A percentile compares a stretch with the other conserved stretches of the same genome.
Evolutionary conservation across 345 rosid species (phyloP).

Genomic region (Gossypium ekmanianum): DNA sequence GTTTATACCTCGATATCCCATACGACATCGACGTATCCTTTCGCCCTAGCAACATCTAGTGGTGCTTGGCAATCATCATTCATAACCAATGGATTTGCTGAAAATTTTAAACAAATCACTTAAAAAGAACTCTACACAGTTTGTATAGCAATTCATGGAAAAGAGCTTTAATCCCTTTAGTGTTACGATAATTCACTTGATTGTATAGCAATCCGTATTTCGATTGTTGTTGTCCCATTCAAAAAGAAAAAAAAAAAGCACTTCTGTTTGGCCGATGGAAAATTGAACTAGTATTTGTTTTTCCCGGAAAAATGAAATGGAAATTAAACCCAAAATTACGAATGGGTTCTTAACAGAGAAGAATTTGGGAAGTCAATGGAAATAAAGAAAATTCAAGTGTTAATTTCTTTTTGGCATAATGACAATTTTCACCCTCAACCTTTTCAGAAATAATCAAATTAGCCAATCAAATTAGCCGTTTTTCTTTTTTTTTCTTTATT

Average conservation of each 20-base stretch:
- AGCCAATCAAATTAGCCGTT: too few relatives aligned
- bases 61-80: constrained; percentile 94
- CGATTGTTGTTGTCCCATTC: constrained; percentile 92
- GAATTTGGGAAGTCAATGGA: too few relatives aligned
- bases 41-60: constrained; percentile 78
- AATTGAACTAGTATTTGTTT: neutral
- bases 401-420: too few relatives aligned
- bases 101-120: constrained; percentile 10
- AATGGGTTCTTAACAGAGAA: too few relatives aligned
- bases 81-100: constrained; percentile 75
- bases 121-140: neutral
- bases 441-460: too few relatives aligned
- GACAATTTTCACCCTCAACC: too few relatives aligned
- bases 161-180: constrained; percentile 75
- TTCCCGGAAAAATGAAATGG: constrained; percentile 2
- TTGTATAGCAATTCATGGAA: constrained; percentile 30
- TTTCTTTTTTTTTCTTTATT: too few relatives aligned
- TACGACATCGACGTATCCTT: constrained; percentile 64
- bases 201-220: constrained; percentile 79
- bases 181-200: constrained; percentile 70
- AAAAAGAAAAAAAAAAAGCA: too few relatives aligned
- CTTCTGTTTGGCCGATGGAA: neutral
- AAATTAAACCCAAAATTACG: neutral
- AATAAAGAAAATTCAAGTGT: too few relatives aligned
- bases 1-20: constrained; percentile 73